Evolutionary conservation across 2,329 filamentous ascomycete genomes (phyloP), one percentile per base, ranked within the genome.

Genomic region (Neofusicoccum laricinum): DNA sequence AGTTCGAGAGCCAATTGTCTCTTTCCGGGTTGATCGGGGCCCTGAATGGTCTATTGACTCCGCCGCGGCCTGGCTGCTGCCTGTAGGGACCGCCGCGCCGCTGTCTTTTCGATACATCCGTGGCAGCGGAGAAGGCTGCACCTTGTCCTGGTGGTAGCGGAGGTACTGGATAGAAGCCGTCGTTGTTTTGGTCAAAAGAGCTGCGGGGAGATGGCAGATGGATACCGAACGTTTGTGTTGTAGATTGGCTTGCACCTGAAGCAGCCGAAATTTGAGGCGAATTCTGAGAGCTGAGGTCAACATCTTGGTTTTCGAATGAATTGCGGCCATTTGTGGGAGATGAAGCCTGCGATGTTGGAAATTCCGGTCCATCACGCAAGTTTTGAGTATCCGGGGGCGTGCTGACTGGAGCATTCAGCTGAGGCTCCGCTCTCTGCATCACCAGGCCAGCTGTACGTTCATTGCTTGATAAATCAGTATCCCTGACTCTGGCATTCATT

Each of bases 401-500:
- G 43, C 65, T 69, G 2, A 53, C 64, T 17, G 40, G 30, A 14
- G 17, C 14, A 15, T 46, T 55, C 36, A 50, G 17, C 12, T 43
- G 4, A 2, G 41, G 5, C n/a, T 63, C 61, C 10, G 46, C 38
- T 10, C 25, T 65, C 11, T 68, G 69, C 58, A 71, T 75, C 21
- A 70, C 45, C 1, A 65, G 59, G 15, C 76, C 25, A 36, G 17
- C n/a, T 4, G 17, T 17, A 4, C 30, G 12, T 17, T 43, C 15
- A 15, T 40, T 12, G 15, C 2, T 30, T 14, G 62, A 1, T 1
- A 19, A 2, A 32, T 17, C 11, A 8, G 17, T 38, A 7, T 32
- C 49, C 4, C 19, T 34, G 19, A 48, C 34, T 15, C 19, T 57
- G 7, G 62, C 63, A 50, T 82, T 82, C 74, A 84, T 77, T 65